These are phyloP conservation scores for Suillus paluster DNA, from an alignment of 768 basidiomycete genomes.

Conservation along the genomic window DNA sequence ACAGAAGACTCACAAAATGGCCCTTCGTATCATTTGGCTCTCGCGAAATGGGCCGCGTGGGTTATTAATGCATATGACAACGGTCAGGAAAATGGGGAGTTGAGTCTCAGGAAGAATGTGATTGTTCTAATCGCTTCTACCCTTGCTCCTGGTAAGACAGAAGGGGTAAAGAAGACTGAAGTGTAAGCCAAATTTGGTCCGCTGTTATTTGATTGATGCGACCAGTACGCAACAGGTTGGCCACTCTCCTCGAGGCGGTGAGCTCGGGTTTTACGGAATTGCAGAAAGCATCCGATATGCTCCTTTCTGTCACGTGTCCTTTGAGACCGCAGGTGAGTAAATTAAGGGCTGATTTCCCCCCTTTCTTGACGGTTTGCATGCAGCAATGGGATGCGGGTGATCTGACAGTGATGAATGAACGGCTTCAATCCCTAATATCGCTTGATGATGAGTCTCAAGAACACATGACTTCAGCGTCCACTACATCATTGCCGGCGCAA, in stretches of 20 bases:
- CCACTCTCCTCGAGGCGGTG: constrained; percentile 23
- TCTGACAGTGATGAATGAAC: constrained; percentile 58
- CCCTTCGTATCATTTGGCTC: constrained; percentile 55
- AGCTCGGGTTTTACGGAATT: constrained; percentile 24
- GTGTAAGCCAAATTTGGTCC: constrained; percentile 36
- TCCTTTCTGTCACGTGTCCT: constrained; percentile 13
- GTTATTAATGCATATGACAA: constrained; percentile 45
- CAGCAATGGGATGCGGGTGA: constrained; percentile 58
- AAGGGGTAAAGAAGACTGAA: constrained; percentile 26
- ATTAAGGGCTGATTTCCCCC: not conserved
- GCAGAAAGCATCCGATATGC: constrained; percentile 21
- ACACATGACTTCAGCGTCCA: constrained; percentile 1
- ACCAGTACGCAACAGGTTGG: constrained; percentile 24
- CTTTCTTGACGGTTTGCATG: constrained; percentile 26
- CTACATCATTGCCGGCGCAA: not conserved
- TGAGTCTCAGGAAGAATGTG: constrained; percentile 49
- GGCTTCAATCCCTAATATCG: constrained; percentile 46
- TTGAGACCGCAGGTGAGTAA: constrained; percentile 23
- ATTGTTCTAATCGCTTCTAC: constrained; percentile 51
- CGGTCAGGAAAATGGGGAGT: constrained; percentile 35
- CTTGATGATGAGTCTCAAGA: constrained; percentile 16
- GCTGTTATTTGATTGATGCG: not conserved
- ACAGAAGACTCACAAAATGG: constrained; percentile 32
- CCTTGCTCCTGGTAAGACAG: constrained; percentile 44
- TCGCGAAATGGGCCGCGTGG: constrained; percentile 78